Base-by-base conservation (phyloP, 225 moss, liverwort and hornwort species). In the Rhytidiadelphus loreus region DNA sequence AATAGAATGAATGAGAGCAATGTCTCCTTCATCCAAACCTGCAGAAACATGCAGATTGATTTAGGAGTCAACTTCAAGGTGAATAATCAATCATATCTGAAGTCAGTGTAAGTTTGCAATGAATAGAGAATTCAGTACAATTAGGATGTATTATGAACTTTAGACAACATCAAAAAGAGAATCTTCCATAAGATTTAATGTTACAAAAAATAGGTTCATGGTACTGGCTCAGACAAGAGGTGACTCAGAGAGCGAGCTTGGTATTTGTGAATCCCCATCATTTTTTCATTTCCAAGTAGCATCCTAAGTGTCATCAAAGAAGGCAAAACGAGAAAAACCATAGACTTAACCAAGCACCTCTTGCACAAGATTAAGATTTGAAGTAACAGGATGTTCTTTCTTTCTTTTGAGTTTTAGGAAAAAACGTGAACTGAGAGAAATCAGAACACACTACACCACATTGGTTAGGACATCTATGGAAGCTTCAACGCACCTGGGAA, bases 11-110 rank as follows among this genome's bases (percentile, higher is more conserved):
- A 94, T 94, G 80, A 93, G 88, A 66, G 90, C 92, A 37, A 90
- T 18, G 41, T 94, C 94, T 86, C 91, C 92, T 79, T 93, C 92
- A 88, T 93, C 90, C 50, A 94, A 83, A 87, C 94, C 94, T 94
- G 91, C 85, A 89, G 53, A 80, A 87, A 80, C 12, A 18, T 60
- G 46, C 32, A 72, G 59, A 57, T 37, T 85, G 71, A 41, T 57
- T 85, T 28, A 83, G 60, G 25, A 70, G 74, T 33, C 60, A 66
- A 20, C 24, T 79, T 88, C 69, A 74, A 79, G 66, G 39, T 79
- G 8, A 43, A 58, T 60, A 74, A 44, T 83, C 26, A 32, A 58
- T 39, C 39, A 64, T 37, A 39, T 73, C 77, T 85, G 13, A 80
- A 53, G 23, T 52, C 52, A 5, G 65, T 28, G n/a, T 16, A 63